Evolutionary conservation across 78 protist genomes (phyloP).

Genomic region (Andalucia godoyi): DNA sequence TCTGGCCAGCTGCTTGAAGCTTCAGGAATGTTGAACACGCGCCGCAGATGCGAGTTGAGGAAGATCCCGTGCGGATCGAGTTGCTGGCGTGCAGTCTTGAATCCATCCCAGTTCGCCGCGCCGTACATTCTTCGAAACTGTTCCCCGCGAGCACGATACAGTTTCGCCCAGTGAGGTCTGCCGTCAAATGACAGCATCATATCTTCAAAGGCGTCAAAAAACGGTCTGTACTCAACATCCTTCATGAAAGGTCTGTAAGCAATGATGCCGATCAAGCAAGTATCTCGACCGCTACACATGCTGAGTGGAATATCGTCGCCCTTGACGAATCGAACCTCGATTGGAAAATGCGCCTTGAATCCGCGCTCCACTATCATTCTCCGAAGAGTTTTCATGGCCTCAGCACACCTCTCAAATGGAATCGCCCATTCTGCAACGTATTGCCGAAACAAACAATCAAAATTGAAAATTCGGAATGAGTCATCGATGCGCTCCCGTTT

Average conservation of each 20-base stretch:
- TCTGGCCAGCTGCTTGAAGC: too few species aligned
- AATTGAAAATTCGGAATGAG: not conserved
- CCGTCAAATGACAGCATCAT: not conserved
- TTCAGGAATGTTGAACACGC: not conserved
- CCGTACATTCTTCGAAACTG: not conserved
- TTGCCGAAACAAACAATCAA: not conserved
- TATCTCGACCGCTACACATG: not conserved
- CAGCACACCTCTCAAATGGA: not conserved
- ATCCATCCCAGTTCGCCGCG: not conserved
- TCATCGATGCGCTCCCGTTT: not conserved
- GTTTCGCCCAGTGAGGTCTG: slow-evolving; percentile 10
- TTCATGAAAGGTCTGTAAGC: not conserved
- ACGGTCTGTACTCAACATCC: not conserved
- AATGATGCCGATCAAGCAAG: not conserved
- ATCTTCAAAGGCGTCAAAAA: not conserved
- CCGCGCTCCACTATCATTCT: too few species aligned
- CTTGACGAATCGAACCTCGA: not conserved
- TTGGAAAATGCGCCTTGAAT: not conserved
- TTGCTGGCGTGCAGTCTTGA: not conserved
- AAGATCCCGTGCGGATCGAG: not conserved
- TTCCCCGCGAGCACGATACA: not conserved
- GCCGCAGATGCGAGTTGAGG: not conserved
- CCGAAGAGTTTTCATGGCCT: not conserved
- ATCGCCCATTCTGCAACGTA: slow-evolving; percentile 13
- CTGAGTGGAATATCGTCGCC: not conserved